A percentile compares a stretch with the other conserved stretches of the same genome.
phyloP scores from a whole-genome alignment of 371 early-diverging fungal species.

The Nematocida sp. region DNA sequence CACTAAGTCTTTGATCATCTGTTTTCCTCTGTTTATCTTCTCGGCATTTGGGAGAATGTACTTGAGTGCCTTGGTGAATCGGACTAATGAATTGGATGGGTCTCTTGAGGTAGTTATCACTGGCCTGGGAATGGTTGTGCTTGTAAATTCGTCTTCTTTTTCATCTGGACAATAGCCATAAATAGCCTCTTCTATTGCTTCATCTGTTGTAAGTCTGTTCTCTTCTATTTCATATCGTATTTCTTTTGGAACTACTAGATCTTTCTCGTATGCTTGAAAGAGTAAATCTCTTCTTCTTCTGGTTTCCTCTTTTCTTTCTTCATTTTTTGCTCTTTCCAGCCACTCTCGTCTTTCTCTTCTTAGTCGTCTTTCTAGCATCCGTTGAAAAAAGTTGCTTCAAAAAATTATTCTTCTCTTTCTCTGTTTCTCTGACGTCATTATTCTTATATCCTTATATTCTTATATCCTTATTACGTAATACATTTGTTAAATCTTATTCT shows the following conservation, averaged over 20 bases:
- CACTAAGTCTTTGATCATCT: slow-evolving; percentile 76
- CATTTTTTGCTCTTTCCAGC: slow-evolving; percentile 31
- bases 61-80: slow-evolving; percentile 93
- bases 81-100: slow-evolving; percentile 79
- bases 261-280: slow-evolving; percentile 41
- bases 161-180: slow-evolving; percentile 21
- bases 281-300: slow-evolving; percentile 37
- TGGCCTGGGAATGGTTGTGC: slow-evolving; percentile 71
- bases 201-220: slow-evolving; percentile 42
- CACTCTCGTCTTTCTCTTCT: slow-evolving; percentile 50
- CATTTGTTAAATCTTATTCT: too few species aligned
- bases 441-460: too few species aligned
- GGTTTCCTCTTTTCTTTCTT: slow-evolving; percentile 34
- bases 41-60: slow-evolving; percentile 88
- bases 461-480: too few species aligned
- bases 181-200: slow-evolving; percentile 39
- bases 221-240: slow-evolving; percentile 49
- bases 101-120: slow-evolving; percentile 91
- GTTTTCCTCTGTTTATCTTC: slow-evolving; percentile 88
- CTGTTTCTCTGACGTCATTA: too few species aligned
- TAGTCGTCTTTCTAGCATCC: slow-evolving; percentile 22
- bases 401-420: too few species aligned
- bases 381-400: not conserved
- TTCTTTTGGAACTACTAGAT: slow-evolving; percentile 44
- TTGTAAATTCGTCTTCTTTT: slow-evolving; percentile 47